These are phyloP conservation scores for Platismatia glauca DNA, from an alignment of 495 filamentous ascomycete species.

Conservation along the genomic window DNA sequence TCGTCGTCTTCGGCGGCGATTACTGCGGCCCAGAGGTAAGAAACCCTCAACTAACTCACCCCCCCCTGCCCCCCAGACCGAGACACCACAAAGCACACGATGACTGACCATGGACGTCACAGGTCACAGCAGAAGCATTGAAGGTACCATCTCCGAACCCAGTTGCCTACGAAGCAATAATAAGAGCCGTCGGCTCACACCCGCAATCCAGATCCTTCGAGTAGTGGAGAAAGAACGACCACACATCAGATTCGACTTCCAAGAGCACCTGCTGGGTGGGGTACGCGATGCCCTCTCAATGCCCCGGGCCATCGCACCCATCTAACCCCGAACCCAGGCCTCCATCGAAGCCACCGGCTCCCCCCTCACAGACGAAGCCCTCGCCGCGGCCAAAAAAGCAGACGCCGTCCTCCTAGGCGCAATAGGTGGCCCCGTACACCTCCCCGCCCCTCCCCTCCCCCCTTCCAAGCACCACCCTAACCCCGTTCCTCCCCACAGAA, in stretches of 20 bases:
- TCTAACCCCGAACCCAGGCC: conserved; percentile 39
- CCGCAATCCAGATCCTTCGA: conserved; percentile 54
- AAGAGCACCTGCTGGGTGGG: conserved; percentile 87
- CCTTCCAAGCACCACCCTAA: not conserved
- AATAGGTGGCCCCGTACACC: conserved; percentile 76
- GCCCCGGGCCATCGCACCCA: not conserved
- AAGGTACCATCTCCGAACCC: conserved; percentile 49
- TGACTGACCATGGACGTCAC: not conserved
- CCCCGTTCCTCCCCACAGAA: conserved; percentile 39
- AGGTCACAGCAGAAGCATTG: conserved; percentile 64
- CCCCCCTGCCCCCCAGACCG: too few relatives aligned
- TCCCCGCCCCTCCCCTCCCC: not conserved
- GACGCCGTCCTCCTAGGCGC: conserved; percentile 91
- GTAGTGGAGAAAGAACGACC: conserved; percentile 60
- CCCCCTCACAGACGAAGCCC: conserved; percentile 76
- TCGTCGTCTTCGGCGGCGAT: conserved; percentile 76
- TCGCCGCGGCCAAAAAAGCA: conserved; percentile 76
- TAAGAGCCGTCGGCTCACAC: conserved; percentile 1
- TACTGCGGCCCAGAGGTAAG: conserved; percentile 89
- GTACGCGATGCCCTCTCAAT: conserved; percentile 45
- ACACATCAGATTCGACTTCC: conserved; percentile 74
- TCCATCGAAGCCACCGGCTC: conserved; percentile 78
- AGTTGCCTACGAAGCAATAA: not conserved
- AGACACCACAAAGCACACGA: not conserved
- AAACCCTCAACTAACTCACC: too few relatives aligned